Percentiles rank a stretch among this genome's conserved stretches.
Conservation (phyloP, 345 rosid genomes). For the Erodium maritimum region DNA sequence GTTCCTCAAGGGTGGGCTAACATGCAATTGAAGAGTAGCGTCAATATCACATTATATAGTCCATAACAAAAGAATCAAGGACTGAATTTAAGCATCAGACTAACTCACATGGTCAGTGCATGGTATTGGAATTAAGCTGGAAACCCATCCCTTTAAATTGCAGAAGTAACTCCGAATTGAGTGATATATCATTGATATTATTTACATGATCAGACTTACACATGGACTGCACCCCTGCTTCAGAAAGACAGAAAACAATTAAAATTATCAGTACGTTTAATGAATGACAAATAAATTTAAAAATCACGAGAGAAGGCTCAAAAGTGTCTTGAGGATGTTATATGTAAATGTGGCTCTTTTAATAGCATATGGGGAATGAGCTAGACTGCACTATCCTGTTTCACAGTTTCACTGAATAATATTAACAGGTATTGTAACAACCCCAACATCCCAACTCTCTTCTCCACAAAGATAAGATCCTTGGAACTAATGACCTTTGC, state of each 20-base stretch:
- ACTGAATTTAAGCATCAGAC: neutral
- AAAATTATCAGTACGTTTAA: neutral
- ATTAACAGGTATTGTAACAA: no score
- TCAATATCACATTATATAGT: slow-evolving; percentile 4
- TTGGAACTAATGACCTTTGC: neutral
- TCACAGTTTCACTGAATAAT: neutral
- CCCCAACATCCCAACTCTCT: neutral
- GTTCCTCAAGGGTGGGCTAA: slow-evolving; percentile 14
- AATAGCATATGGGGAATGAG: neutral
- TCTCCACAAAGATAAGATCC: neutral
- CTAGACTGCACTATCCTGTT: neutral
- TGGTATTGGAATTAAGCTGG: slow-evolving; percentile 14
- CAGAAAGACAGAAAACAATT: slow-evolving; percentile 4
- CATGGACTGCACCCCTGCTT: slow-evolving; percentile 2
- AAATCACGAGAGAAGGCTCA: neutral
- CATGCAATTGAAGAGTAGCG: slow-evolving; percentile 17
- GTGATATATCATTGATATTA: slow-evolving; percentile 9
- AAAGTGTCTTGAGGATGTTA: neutral
- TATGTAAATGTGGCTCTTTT: neutral
- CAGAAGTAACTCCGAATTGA: slow-evolving; percentile 18
- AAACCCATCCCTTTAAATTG: slow-evolving; percentile 12
- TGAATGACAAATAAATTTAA: neutral
- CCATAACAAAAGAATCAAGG: neutral
- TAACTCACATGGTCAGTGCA: slow-evolving; percentile 16
- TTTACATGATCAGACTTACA: slow-evolving; percentile 12